Conservation (phyloP, 176 grass and related monocot species). For the Calamus simplicifolius region DNA sequence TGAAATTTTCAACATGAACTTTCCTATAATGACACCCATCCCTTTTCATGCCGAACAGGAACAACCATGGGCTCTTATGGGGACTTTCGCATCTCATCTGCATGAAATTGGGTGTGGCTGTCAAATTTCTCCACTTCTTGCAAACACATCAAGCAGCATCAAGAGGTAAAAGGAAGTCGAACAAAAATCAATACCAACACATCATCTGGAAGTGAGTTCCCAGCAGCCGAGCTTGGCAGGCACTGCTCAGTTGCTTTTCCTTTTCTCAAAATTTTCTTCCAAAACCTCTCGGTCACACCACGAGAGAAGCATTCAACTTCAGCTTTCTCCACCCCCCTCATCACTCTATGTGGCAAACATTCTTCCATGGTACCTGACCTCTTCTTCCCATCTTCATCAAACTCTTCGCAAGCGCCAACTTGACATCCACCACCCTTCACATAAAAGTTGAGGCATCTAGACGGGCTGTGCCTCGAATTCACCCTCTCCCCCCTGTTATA, state of each 20-base stretch:
- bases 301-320: conserved; percentile 36
- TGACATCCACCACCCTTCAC: conserved; percentile 55
- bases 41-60: too few relatives aligned
- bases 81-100: conserved; percentile 31
- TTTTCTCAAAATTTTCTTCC: conserved; percentile 18
- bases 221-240: conserved; percentile 7
- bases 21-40: too few relatives aligned
- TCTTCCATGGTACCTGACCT: conserved; percentile 16
- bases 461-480: conserved; percentile 1
- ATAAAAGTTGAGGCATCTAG: conserved; percentile 38
- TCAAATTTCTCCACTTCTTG: conserved; percentile 72
- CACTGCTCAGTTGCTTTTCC: conserved; percentile 2
- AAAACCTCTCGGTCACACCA: conserved; percentile 4
- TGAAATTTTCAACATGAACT: too few relatives aligned
- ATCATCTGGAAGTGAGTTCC: conserved; percentile 55
- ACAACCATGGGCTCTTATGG: conserved; percentile 41
- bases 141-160: conserved; percentile 69
- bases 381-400: conserved; percentile 26
- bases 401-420: conserved; percentile 66
- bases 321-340: conserved; percentile 8
- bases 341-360: conserved; percentile 14
- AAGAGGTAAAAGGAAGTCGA: conserved; percentile 57
- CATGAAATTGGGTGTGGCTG: conserved; percentile 45
- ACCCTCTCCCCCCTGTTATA: conserved; percentile 8
- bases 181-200: conserved; percentile 72